Percentiles rank a stretch among this genome's conserved stretches.
These are phyloP conservation scores for Ogataea methanolica DNA, from an alignment of 805 yeast genomes.

Conservation along the genomic window DNA sequence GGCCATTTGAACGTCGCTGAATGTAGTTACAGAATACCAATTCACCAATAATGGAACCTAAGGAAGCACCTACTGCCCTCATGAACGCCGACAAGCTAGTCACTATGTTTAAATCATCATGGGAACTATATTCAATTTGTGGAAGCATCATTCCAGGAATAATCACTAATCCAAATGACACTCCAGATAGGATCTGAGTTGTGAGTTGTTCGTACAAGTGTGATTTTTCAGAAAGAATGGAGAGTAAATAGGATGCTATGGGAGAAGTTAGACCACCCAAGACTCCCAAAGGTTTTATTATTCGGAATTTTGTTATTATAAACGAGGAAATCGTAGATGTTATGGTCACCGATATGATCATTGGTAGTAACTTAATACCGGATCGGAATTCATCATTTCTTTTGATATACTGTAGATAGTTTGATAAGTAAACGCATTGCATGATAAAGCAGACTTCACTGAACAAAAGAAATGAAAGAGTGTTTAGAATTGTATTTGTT, in stretches of 20 bases:
- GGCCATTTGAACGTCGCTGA: slow-evolving; percentile 1
- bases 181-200: slow-evolving; percentile 41
- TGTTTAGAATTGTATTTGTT: slow-evolving; percentile 20
- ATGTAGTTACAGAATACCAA: slow-evolving; percentile 29
- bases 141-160: slow-evolving; percentile 42
- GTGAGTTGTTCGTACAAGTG: slow-evolving; percentile 37
- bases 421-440: slow-evolving; percentile 33
- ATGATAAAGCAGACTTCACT: slow-evolving; percentile 41
- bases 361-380: slow-evolving; percentile 44
- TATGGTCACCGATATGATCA: slow-evolving; percentile 39
- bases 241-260: slow-evolving; percentile 41
- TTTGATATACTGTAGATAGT: slow-evolving; percentile 45
- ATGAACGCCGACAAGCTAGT: slow-evolving; percentile 42
- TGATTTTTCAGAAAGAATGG: slow-evolving; percentile 38
- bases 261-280: slow-evolving; percentile 36
- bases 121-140: slow-evolving; percentile 37
- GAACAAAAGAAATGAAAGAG: slow-evolving; percentile 7
- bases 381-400: slow-evolving; percentile 38
- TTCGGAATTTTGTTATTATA: slow-evolving; percentile 32
- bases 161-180: slow-evolving; percentile 42
- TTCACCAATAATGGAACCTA: slow-evolving; percentile 41
- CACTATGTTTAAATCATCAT: slow-evolving; percentile 45
- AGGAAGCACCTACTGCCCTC: slow-evolving; percentile 44
- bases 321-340: slow-evolving; percentile 37
- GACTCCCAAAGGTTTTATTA: slow-evolving; percentile 38